Base-by-base conservation (phyloP, 2,329 filamentous ascomycete species). In the Blastomyces silverae region DNA sequence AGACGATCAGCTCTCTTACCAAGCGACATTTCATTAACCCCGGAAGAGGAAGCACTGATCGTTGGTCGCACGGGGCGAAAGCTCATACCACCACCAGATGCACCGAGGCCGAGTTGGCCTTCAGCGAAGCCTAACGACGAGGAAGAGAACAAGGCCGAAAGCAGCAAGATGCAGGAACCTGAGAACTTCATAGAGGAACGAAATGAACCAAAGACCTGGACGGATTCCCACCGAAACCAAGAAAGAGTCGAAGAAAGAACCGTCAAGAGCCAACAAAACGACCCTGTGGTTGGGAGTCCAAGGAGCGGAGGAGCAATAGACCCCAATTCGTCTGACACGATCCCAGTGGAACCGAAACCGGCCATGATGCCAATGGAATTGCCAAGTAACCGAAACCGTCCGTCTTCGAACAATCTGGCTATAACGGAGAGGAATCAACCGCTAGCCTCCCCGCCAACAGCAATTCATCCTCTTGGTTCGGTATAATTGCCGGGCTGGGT, bases 351-450 rank as follows among this genome's bases (percentile, higher is more conserved):
- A 25, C 44, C 17, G 25, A 42, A 10, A 15, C 37, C 37, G 37
- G 37, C 37, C 37, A 48, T n/a, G 25, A 10, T 13, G 44, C 2
- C 15, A 46, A 48, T 10, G n/a, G 2, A 31, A 31, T 34, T 48
- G 70, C 81, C 81, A 70, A 81, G 50, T 5, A 28, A 83, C 66
- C 31, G 44, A 48, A 53, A 66, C 57, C 59, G 66, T 39, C 37
- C 52, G 8, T 46, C 63, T 22, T 59, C 44, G 63, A 64, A 56
- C n/a, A 53, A 62, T 50, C 62, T 63, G 31, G 42, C 65, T 3
- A 28, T 61, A 7, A 62, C 42, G 52, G 61, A 59, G 25, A 63
- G 62, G 28, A 59, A 62, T n/a, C 25, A 56, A 42, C 44, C 48
- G 22, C 28, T 60, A 13, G 2, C 15, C 5, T n/a, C 44, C 7